These are phyloP conservation scores for Astrothelium subdiscretum DNA, from an alignment of 495 filamentous ascomycete species.

Conservation along the genomic window DNA sequence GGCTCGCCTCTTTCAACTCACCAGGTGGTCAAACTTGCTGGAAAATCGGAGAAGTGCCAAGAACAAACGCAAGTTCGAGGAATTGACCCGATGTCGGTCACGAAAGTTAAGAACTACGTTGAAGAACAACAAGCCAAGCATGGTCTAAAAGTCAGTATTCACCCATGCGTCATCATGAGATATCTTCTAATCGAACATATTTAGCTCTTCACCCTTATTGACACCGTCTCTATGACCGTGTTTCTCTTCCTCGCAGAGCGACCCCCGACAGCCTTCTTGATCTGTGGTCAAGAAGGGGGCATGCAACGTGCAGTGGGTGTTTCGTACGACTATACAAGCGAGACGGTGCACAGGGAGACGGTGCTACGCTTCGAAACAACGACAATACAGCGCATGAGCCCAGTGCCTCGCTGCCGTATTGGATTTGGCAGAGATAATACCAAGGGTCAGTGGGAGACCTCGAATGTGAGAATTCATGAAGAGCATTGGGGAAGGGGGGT, in stretches of 20 bases:
- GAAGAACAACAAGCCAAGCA: neutral
- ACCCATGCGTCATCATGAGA: neutral
- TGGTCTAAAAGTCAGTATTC: neutral
- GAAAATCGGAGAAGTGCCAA: neutral
- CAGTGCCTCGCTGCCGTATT: neutral
- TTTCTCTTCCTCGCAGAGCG: constrained; percentile 27
- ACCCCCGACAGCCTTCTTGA: constrained; percentile 27
- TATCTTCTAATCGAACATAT: neutral
- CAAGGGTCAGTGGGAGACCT: neutral
- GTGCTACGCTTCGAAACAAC: constrained; percentile 22
- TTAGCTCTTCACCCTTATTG: constrained; percentile 21
- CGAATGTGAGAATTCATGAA: neutral
- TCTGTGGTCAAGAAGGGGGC: constrained; percentile 31
- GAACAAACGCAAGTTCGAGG: neutral
- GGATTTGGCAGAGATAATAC: neutral
- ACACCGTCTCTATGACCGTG: constrained; percentile 25
- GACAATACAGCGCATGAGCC: constrained; percentile 9
- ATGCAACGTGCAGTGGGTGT: constrained; percentile 31
- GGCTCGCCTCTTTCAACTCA: constrained; percentile 22
- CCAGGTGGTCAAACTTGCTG: constrained; percentile 1
- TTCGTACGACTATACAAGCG: constrained; percentile 16
- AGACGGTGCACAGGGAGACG: constrained; percentile 20
- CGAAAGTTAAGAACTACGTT: neutral
- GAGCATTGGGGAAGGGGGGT: neutral
- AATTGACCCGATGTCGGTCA: neutral